Evolutionary conservation across 495 filamentous ascomycete species (phyloP), one percentile per base, ranked within the genome.

Genomic region (Neurospora sp.): DNA sequence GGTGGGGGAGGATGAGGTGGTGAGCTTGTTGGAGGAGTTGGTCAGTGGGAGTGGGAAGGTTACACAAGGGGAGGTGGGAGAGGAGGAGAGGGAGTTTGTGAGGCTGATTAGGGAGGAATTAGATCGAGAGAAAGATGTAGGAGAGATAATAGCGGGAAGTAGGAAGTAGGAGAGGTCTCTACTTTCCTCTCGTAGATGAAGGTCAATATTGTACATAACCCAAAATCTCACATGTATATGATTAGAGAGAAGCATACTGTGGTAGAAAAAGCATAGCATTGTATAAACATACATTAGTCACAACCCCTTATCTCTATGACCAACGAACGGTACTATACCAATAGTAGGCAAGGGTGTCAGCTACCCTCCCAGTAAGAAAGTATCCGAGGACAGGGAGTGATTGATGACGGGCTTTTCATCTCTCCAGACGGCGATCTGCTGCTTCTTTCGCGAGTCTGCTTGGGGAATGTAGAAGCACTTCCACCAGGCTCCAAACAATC

Each of bases 81-180:
- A 17, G 19, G 73, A 78, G 11, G 79, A 80, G 74, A 69, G 43
- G 69, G 31, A 40, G 73, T 80, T 76, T 74, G 7, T 72, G 36
- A 71, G 34, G 11, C 34, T 69, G 42, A 39, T 76, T 15, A 38
- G 38, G 38, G 54, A 54, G 21, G 15, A 15, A 17, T 21, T 34
- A 69, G 6, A 59, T 28, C 11, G 24, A 24, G 15, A 45, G 54
- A 43, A n/a, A 24, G 19, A 11, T 24, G 24, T 39, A 5, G 34
- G 31, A 19, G 39, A 66, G 13, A 24, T 40, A 13, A 62, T 34
- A 36, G 40, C 9, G 13, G 37, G 28, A 15, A 28, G 5, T 54
- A 2, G 45, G 45, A 54, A 15, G 21, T 11, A 9, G 40, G n/a
- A 9, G 8, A 5, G 43, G 10, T 24, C 5, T 24, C 4, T 54